Evolutionary conservation across 495 filamentous ascomycete species (phyloP), one percentile per base, ranked within the genome.

Genomic region (Pyronema domesticum): DNA sequence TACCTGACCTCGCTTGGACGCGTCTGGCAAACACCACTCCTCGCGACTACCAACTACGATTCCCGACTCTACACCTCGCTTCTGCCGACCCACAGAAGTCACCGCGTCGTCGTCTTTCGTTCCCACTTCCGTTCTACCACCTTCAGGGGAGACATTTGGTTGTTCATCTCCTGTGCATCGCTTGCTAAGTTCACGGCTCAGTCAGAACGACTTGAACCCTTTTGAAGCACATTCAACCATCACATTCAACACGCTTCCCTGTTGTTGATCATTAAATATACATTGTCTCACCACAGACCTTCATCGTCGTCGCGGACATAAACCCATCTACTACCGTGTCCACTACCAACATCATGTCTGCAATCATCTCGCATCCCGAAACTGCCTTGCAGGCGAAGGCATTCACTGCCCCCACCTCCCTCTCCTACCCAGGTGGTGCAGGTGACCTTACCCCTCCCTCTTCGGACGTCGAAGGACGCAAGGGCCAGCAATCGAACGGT

Each of bases 101-200:
- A 14, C 37, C 23, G 9, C 36, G 15, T 35, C 19, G 23, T n/a
- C 30, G 13, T 15, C 13, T n/a, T 11, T 14, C 17, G 10, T 11
- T 14, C 33, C 58, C 59, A 55, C 57, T 57, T 49, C 59, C 62
- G 65, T 67, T 11, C 1, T 9, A 34, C 13, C 13, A 51, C 9
- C 34, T 37, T 35, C 51, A 80, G 86, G 88, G 85, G 89, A 95
- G 81, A 86, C 89, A 95, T 95, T 95, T 70, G 80, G 63, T 95
- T 94, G 89, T 94, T 85, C 75, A 85, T 94, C 88, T 94, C 87
- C 67, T 60, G 48, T 52, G 53, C 58, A 55, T 54, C 59, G 35
- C 50, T 55, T 46, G 50, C 23, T 37, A 52, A 37, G 30, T 46
- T 52, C 39, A 30, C 51, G 14, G 37, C 50, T 17, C 23, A 47